phyloP scores from a whole-genome alignment of 2,329 filamentous ascomycete species.

The Diplodia seriata region DNA sequence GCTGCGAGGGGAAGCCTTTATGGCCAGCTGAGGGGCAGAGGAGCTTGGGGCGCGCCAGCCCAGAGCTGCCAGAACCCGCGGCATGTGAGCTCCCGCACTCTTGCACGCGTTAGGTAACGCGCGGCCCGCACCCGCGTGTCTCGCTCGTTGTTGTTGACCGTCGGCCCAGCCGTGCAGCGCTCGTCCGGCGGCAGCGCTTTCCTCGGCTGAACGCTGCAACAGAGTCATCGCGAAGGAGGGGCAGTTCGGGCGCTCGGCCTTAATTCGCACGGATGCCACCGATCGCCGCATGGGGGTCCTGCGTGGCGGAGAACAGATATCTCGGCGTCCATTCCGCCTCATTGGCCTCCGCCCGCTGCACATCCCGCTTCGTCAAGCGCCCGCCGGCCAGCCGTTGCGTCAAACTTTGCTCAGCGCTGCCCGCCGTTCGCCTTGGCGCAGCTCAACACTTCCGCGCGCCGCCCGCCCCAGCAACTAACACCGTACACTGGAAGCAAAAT shows the following conservation, averaged over 20 bases:
- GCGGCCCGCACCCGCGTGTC: neutral
- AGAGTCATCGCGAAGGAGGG: constrained; percentile 20
- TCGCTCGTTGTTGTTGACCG: neutral
- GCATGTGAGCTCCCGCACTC: constrained; percentile 7
- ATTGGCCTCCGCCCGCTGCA: constrained; percentile 2
- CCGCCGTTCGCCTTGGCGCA: constrained; percentile 18
- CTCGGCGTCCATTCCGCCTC: constrained; percentile 6
- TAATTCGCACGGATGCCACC: constrained; percentile 12
- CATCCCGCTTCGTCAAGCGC: neutral
- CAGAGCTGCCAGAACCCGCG: neutral
- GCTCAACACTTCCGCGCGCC: neutral
- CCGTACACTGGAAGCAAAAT: constrained; percentile 6
- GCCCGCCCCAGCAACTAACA: neutral
- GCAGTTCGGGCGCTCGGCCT: constrained; percentile 20
- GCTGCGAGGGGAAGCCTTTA: constrained; percentile 17
- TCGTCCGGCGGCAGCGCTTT: constrained; percentile 26
- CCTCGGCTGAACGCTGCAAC: constrained; percentile 21
- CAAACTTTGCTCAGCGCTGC: neutral
- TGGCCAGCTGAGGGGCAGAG: constrained; percentile 4
- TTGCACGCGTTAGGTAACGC: neutral
- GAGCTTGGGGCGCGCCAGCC: constrained; percentile 18
- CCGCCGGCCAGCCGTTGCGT: constrained; percentile 11
- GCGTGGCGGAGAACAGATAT: neutral
- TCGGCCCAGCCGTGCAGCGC: neutral
- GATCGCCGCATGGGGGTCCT: constrained; percentile 15